These are phyloP conservation scores for Aspergillus phoenicis DNA, from an alignment of 2,329 filamentous ascomycete genomes.

Conservation along the genomic window DNA sequence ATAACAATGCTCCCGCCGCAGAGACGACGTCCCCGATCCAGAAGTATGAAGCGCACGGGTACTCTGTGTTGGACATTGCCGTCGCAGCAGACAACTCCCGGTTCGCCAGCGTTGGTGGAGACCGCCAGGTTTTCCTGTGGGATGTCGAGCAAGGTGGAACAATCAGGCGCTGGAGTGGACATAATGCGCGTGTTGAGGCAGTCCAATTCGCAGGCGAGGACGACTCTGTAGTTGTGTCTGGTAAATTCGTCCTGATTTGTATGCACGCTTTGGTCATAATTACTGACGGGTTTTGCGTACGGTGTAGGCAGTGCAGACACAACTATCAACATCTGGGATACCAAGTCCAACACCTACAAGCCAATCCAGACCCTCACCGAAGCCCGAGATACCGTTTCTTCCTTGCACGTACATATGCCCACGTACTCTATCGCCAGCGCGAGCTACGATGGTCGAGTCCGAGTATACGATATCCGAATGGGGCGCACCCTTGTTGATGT, in stretches of 20 bases:
- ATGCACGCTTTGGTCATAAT: neutral
- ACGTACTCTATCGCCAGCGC: slow-evolving; percentile 64
- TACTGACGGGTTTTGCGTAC: neutral
- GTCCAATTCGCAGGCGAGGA: slow-evolving; percentile 76
- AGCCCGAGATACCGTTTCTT: slow-evolving; percentile 46
- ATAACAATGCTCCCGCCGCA: slow-evolving; percentile 35
- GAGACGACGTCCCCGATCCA: slow-evolving; percentile 68
- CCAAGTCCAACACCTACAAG: slow-evolving; percentile 43
- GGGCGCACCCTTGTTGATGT: slow-evolving; percentile 72
- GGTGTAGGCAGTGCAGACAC: slow-evolving; percentile 46
- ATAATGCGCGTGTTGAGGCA: slow-evolving; percentile 73
- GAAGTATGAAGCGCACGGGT: slow-evolving; percentile 85
- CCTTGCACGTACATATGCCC: slow-evolving; percentile 42
- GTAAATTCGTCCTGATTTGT: slow-evolving; percentile 23
- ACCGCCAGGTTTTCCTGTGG: slow-evolving; percentile 91
- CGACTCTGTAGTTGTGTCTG: slow-evolving; percentile 71
- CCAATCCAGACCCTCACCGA: slow-evolving; percentile 47
- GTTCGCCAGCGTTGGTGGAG: slow-evolving; percentile 86
- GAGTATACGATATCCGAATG: slow-evolving; percentile 80
- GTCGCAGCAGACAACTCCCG: slow-evolving; percentile 75
- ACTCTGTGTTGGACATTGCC: slow-evolving; percentile 81
- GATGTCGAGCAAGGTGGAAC: slow-evolving; percentile 83
- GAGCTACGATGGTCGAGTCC: slow-evolving; percentile 80
- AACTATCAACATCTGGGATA: slow-evolving; percentile 47
- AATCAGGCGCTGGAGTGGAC: slow-evolving; percentile 71